Evolutionary conservation across 2,329 filamentous ascomycete genomes (phyloP), one percentile per base, ranked within the genome.

Genomic region (Neophaeococcomyces aloes): DNA sequence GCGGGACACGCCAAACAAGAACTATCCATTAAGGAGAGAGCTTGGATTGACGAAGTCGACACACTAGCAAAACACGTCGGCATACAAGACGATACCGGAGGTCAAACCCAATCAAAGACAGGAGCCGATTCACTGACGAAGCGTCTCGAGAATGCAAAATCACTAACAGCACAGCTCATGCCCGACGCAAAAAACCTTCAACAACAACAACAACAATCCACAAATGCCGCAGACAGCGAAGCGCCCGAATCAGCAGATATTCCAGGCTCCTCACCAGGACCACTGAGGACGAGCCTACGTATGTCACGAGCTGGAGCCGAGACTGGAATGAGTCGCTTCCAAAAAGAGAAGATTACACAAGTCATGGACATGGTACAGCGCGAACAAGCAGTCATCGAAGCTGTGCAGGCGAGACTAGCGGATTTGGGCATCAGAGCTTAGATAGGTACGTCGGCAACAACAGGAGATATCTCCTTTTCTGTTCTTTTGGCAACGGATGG

Each of bases 291-390:
- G 38, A 40, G 7, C 10, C 18, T 15, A 15, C 30, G 14, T 25
- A 29, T 17, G 25, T 7, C 8, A n/a, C n/a, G 21, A 7, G 17
- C 6, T 7, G 14, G 7, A 40, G 25, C 13, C 38, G 25, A 4
- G 38, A 40, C 11, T 30, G 27, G 27, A 7, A 40, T 40, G 38
- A 27, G 17, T 40, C 23, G 64, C 41, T 52, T 71, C 19, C 67
- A 70, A 47, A 64, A 63, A 29, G 64, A 65, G 29, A 67, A 64
- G 55, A 58, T 71, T 37, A 59, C 60, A 2, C 66, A 71, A 54
- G 68, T 68, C 4, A 69, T 69, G 66, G 61, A 57, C 31, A 65
- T 71, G 66, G 65, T 72, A 36, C 68, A 71, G 46, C 59, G 68
- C 61, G 68, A 71, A 65, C 45, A 42, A 11, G 54, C 54, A 3